These are phyloP conservation scores for Echinosphaeria canescens DNA, from an alignment of 2,329 filamentous ascomycete species.

Conservation along the genomic window DNA sequence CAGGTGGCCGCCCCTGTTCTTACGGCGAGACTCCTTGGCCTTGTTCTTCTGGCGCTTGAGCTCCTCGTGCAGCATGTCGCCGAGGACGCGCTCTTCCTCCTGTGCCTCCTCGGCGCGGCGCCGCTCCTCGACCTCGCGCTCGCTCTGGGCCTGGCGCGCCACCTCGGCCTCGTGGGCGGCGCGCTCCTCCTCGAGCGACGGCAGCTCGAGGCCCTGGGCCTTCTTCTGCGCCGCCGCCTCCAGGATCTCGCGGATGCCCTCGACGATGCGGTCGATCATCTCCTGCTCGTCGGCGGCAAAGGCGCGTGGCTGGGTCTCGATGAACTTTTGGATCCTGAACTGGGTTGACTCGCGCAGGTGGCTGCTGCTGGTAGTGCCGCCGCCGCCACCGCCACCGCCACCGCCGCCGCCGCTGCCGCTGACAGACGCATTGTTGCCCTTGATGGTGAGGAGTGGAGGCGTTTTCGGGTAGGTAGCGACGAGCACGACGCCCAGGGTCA, in stretches of 20 bases:
- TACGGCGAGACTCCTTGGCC: conserved; percentile 40
- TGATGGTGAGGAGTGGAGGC: conserved; percentile 47
- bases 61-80: conserved; percentile 52
- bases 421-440: conserved; percentile 34
- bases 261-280: conserved; percentile 44
- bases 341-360: conserved; percentile 51
- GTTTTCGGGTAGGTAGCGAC: conserved; percentile 86
- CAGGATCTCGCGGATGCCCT: conserved; percentile 51
- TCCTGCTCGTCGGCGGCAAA: conserved; percentile 29
- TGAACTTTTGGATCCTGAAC: conserved; percentile 44
- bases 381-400: too few species aligned
- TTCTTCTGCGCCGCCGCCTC: conserved; percentile 71
- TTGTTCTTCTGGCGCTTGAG: conserved; percentile 43
- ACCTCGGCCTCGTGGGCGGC: conserved; percentile 60
- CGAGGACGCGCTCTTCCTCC: conserved; percentile 50
- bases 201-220: conserved; percentile 53
- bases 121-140: conserved; percentile 27
- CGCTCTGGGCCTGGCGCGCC: conserved; percentile 33
- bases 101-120: conserved; percentile 31
- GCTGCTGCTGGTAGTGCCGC: too few species aligned
- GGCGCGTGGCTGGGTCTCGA: conserved; percentile 33
- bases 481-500: conserved; percentile 58
- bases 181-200: conserved; percentile 76
- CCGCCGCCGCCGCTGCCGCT: too few species aligned
- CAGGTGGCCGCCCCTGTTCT: conserved; percentile 25